Evolutionary conservation across 208 protist genomes (phyloP), one percentile per base, ranked within the genome.

Genomic region (Trypanosoma caninum): DNA sequence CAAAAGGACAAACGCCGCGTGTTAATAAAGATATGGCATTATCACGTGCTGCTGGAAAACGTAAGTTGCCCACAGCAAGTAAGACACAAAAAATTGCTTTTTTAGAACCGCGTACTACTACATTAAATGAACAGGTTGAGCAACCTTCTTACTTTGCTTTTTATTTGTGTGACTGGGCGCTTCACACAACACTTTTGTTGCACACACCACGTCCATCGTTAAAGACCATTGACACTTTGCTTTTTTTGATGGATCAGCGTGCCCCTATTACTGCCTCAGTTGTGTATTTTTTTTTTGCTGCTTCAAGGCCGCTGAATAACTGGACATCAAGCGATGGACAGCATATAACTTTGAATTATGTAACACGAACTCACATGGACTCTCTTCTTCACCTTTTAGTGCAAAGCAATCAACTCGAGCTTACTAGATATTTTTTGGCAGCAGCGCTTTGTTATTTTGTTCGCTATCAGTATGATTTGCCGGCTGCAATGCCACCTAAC

Each of bases 331-430:
- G 52, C 46, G 37, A 56, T 41, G 63, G 53, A 35, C 62, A 70
- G 42, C 41, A 28, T 38, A 37, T 65, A 5, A 76, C 46, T 22
- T 40, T 64, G 40, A 82, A 47, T 59, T 89, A 84, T 52, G 66
- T 64, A 16, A 84, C 75, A 13, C 67, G 57, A 2, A 63, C 63
- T 8, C 71, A 93, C 55, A 48, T 46, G 16, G 86, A 93, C 61
- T 77, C 82, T 8, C 65, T 89, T 11, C 63, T 93, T 25, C 86
- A 93, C 58, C 59, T 93, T 16, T 72, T 93, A 30, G 86, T 93
- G 18, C 76, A 90, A 42, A 80, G 90, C 64, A 68, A 90, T 48
- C 86, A 93, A 53, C 74, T 78, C 55, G 76, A 83, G 60, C 63
- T 93, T 14, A 73, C 82, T 5, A 77, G 83, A 65, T 93, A 89